Base-by-base conservation (phyloP, 2,329 filamentous ascomycete species). In the Canariomyces notabilis region DNA sequence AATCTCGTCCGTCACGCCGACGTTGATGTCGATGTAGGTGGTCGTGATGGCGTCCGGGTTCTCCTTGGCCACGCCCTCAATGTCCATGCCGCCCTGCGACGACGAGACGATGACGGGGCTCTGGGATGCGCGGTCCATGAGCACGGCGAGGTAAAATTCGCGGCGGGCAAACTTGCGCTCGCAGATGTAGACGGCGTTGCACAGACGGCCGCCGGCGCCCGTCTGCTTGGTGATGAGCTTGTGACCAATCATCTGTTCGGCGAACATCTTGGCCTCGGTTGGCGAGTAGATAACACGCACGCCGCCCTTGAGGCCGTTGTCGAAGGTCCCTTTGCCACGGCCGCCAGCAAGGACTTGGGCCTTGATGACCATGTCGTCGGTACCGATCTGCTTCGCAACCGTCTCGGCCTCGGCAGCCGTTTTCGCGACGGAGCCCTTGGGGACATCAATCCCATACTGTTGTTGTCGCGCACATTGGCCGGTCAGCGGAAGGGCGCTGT, bases 211-310 rank as follows among this genome's bases (percentile, higher is more conserved):
- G 61, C 72, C 80, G 60, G 91, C 88, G 68, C 93, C 93, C 49
- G 93, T 98, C 79, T 98, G 93, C 83, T 98, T 98, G 71, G 93
- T 98, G 73, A 98, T 82, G 72, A 98, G 89, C 75, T 96, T 96
- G 77, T 98, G 91, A 66, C 93, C 93, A 72, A 98, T 97, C 93
- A 98, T 98, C 77, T 98, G 90, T 61, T 91, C 81, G 60, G 93
- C 91, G 68, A 98, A 95, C 83, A 97, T 95, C 78, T 89, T 87
- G 65, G 93, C 93, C 78, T 85, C 82, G 62, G 89, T 90, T 50
- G 93, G 88, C 76, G 91, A 97, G 82, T 97, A 98, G 73, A 98
- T 95, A 64, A 98, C 90, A 62, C 93, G 84, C 61, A 98, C 93
- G 76, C 93, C 93, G 64, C 93, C 93, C 80, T 98, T 98, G 68